Conservation (phyloP, 2,329 filamentous ascomycete genomes). For the Dothideomycetidae sp. region DNA sequence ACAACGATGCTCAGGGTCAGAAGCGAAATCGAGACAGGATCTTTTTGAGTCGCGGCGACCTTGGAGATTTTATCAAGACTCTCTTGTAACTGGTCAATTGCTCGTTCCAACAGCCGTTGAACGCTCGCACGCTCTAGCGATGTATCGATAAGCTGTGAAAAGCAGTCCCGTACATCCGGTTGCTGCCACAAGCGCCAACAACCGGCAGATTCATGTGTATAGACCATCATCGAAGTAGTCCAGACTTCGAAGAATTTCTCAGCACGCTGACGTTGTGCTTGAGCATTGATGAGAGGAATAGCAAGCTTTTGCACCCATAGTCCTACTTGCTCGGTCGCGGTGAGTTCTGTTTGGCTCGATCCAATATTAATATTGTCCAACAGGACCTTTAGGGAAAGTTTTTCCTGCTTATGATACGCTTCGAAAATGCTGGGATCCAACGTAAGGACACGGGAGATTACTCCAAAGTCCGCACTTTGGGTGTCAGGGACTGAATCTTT, state of each 20-base stretch:
- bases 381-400: constrained; percentile 9
- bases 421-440: constrained; percentile 27
- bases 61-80: neutral
- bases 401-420: constrained; percentile 3
- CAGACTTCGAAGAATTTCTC: constrained; percentile 15
- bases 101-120: neutral
- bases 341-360: neutral
- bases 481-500: neutral
- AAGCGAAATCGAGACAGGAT: neutral
- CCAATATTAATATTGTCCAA: constrained; percentile 5
- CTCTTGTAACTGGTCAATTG: neutral
- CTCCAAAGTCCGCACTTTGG: constrained; percentile 24
- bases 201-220: constrained; percentile 12
- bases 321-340: constrained; percentile 1
- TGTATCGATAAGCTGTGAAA: constrained; percentile 15
- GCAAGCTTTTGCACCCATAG: constrained; percentile 12
- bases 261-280: constrained; percentile 17
- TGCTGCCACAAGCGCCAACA: constrained; percentile 15
- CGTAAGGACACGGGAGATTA: constrained; percentile 21
- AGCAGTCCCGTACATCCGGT: constrained; percentile 11
- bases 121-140: neutral
- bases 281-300: constrained; percentile 20
- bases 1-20: neutral
- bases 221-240: neutral
- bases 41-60: neutral